Evolutionary conservation across 805 yeast genomes (phyloP).

Genomic region (Ogataea dorogensis): DNA sequence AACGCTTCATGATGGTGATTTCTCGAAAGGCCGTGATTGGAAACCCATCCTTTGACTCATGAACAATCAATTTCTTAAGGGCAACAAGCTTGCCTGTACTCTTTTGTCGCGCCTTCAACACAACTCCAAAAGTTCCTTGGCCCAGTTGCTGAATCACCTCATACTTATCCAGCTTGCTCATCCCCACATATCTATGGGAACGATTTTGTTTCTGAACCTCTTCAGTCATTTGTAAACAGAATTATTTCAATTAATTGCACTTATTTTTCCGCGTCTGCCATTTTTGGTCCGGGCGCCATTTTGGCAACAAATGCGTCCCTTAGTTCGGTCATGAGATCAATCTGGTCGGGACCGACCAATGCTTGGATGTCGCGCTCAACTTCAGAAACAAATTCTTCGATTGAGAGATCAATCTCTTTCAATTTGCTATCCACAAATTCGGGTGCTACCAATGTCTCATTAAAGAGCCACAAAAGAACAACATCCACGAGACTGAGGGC

Average conservation of each 20-base stretch:
- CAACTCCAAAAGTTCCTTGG: slow-evolving; percentile 89
- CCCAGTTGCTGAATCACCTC: slow-evolving; percentile 51
- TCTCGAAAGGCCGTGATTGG: slow-evolving; percentile 96
- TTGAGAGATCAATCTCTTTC: neutral
- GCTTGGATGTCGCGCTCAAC: slow-evolving; percentile 1
- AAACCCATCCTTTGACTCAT: slow-evolving; percentile 74
- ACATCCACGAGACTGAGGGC: slow-evolving; percentile 3
- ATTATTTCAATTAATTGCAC: neutral
- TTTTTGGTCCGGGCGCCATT: slow-evolving; percentile 1
- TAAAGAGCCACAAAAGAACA: slow-evolving; percentile 11
- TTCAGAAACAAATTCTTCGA: neutral
- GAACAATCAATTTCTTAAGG: slow-evolving; percentile 78
- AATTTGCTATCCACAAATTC: neutral
- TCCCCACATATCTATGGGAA: slow-evolving; percentile 24
- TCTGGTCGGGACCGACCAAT: slow-evolving; percentile 1
- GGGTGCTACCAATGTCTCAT: slow-evolving; percentile 8
- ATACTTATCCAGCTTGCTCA: slow-evolving; percentile 35
- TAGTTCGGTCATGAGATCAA: slow-evolving; percentile 1
- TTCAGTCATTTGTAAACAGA: slow-evolving; percentile 6
- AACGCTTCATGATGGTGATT: slow-evolving; percentile 71
- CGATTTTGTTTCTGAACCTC: slow-evolving; percentile 4
- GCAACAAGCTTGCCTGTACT: slow-evolving; percentile 71
- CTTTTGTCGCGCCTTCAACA: slow-evolving; percentile 67
- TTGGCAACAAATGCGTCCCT: slow-evolving; percentile 4
- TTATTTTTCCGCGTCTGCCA: slow-evolving; percentile 11